These are phyloP conservation scores for Styphnolobium japonicum DNA, from an alignment of 306 rosid genomes.

Conservation along the genomic window DNA sequence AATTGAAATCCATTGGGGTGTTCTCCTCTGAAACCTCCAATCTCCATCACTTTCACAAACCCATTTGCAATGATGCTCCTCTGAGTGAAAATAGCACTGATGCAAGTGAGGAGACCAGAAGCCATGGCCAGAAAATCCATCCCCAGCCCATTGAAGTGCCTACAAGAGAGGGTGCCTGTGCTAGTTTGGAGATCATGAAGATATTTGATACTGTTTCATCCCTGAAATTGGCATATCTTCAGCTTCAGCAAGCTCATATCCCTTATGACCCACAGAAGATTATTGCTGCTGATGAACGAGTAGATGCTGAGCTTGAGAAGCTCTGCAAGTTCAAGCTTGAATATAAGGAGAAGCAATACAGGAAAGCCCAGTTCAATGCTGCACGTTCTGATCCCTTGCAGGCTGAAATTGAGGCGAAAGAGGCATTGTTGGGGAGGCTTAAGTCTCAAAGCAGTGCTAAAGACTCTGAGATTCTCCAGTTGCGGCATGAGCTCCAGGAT, in stretches of 20 bases:
- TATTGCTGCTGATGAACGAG: slow-evolving; percentile 46
- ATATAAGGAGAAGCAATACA: slow-evolving; percentile 37
- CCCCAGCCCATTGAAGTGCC: slow-evolving; percentile 29
- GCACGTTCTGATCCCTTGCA: slow-evolving; percentile 18
- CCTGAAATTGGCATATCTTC: slow-evolving; percentile 56
- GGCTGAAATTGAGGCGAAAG: slow-evolving; percentile 37
- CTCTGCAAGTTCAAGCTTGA: slow-evolving; percentile 53
- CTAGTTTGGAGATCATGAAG: slow-evolving; percentile 35
- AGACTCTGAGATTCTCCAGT: slow-evolving; percentile 34
- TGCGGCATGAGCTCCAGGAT: slow-evolving; percentile 39
- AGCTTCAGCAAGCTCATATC: slow-evolving; percentile 69
- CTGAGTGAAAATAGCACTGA: slow-evolving; percentile 28
- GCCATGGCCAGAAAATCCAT: slow-evolving; percentile 40
- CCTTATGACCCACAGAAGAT: slow-evolving; percentile 58
- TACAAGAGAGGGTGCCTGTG: slow-evolving; percentile 13
- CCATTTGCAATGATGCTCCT: slow-evolving; percentile 14
- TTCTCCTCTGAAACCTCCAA: slow-evolving; percentile 34
- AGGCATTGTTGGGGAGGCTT: slow-evolving; percentile 41
- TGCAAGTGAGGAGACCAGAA: slow-evolving; percentile 32
- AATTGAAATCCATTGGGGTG: slow-evolving; percentile 60
- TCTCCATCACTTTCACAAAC: slow-evolving; percentile 25
- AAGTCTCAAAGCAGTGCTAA: slow-evolving; percentile 43
- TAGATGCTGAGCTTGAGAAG: slow-evolving; percentile 50
- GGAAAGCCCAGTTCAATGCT: slow-evolving; percentile 12
- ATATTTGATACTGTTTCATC: slow-evolving; percentile 51